Evolutionary conservation across 371 early-diverging fungal genomes (phyloP).

Genomic region (Mucor circinelloides): DNA sequence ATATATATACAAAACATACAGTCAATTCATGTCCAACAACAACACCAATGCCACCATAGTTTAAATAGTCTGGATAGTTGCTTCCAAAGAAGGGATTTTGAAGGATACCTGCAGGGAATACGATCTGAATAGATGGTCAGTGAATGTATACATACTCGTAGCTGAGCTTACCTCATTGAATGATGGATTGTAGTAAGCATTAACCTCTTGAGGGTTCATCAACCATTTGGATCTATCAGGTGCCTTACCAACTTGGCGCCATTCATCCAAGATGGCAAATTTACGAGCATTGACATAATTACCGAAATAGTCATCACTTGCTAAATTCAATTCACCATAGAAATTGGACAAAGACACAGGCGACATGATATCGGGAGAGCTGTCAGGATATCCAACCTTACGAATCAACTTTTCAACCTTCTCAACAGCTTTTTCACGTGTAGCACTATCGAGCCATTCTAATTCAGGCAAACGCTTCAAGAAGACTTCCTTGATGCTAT

Average conservation of each 20-base stretch:
- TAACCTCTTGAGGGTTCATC: constrained; percentile 64
- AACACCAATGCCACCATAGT: constrained; percentile 64
- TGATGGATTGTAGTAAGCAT: constrained; percentile 61
- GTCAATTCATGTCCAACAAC: constrained; percentile 67
- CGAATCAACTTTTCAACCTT: constrained; percentile 47
- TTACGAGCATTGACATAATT: constrained; percentile 41
- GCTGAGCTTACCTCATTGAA: constrained; percentile 40
- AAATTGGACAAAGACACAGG: constrained; percentile 50
- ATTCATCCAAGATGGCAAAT: constrained; percentile 28
- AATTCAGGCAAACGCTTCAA: constrained; percentile 42
- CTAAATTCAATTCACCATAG: constrained; percentile 41
- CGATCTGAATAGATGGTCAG: constrained; percentile 31
- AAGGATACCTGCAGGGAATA: constrained; percentile 65
- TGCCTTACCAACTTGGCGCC: constrained; percentile 38
- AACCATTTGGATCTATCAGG: constrained; percentile 53
- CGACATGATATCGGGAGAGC: constrained; percentile 47
- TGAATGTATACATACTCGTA: too few species aligned
- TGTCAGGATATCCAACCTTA: constrained; percentile 55
- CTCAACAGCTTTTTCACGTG: constrained; percentile 45
- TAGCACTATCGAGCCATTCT: constrained; percentile 57
- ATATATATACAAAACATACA: constrained; percentile 30
- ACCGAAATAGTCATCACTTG: constrained; percentile 44
- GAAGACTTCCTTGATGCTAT: constrained; percentile 51
- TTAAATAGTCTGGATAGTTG: constrained; percentile 48
- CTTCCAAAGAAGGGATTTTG: constrained; percentile 55